These are phyloP conservation scores for Cordyceps cicadae DNA, from an alignment of 2,329 filamentous ascomycete genomes.

Conservation along the genomic window DNA sequence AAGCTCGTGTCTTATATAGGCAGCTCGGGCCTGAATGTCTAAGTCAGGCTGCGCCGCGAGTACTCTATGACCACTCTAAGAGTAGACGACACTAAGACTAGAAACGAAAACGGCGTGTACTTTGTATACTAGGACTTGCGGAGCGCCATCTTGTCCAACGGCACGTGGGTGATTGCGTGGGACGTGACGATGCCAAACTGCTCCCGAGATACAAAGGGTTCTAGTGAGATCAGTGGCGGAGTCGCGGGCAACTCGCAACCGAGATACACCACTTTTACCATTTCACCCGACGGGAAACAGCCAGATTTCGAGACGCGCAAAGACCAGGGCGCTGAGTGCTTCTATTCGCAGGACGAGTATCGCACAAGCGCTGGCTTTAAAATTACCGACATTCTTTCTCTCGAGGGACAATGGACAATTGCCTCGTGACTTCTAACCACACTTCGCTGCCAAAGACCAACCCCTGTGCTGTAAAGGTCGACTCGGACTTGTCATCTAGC, in stretches of 20 bases:
- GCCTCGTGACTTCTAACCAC: background rate
- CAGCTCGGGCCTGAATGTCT: background rate
- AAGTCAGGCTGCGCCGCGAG: background rate
- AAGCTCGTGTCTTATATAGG: background rate
- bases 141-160: background rate
- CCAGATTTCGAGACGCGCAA: background rate
- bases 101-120: background rate
- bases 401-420: background rate
- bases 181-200: background rate
- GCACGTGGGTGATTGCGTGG: background rate
- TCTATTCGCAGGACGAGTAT: background rate
- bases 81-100: background rate
- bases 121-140: background rate
- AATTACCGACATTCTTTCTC: conserved; percentile 1
- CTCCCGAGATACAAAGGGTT: background rate
- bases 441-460: background rate
- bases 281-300: background rate
- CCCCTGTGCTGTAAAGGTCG: background rate
- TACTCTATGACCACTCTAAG: background rate
- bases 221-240: background rate
- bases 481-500: background rate
- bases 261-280: background rate
- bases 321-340: background rate
- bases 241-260: background rate
- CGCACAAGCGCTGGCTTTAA: background rate